Evolutionary conservation across 306 rosid species (phyloP).

Genomic region (Cercis canadensis): DNA sequence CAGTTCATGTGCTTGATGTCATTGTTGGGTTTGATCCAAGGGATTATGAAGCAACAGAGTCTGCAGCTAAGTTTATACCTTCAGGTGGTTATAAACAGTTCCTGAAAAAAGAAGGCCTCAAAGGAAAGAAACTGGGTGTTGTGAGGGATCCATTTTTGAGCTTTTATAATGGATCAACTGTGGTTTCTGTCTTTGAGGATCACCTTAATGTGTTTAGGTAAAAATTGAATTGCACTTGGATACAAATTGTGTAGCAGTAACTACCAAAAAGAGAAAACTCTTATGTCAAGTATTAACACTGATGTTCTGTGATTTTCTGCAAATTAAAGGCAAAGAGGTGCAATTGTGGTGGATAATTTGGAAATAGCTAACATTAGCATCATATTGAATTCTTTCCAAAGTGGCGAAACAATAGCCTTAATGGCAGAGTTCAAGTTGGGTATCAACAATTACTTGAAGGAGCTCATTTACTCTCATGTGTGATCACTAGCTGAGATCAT

Average conservation of each 20-base stretch:
- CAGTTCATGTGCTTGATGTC: conserved; percentile 70
- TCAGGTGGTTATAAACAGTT: conserved; percentile 65
- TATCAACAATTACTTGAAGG: conserved; percentile 52
- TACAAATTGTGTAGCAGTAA: no score
- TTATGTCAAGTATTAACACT: not conserved
- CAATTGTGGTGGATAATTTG: conserved; percentile 63
- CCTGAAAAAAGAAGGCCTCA: conserved; percentile 56
- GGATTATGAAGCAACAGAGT: conserved; percentile 58
- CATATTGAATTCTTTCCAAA: conserved; percentile 35
- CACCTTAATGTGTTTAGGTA: conserved; percentile 54
- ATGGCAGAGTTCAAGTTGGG: conserved; percentile 57
- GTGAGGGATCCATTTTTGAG: conserved; percentile 56
- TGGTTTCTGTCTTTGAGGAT: conserved; percentile 50
- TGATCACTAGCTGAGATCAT: conserved; percentile 60
- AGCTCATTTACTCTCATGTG: conserved; percentile 58
- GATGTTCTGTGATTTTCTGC: not conserved
- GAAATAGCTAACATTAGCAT: conserved; percentile 51
- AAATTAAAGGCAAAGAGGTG: conserved; percentile 63
- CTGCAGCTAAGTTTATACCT: conserved; percentile 58
- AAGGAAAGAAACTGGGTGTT: conserved; percentile 71
- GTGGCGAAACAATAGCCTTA: conserved; percentile 43
- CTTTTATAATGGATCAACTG: conserved; percentile 43
- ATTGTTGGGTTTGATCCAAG: conserved; percentile 71
- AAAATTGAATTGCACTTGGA: not conserved
- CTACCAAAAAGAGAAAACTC: no score